A percentile compares a stretch with the other conserved stretches of the same genome.
Evolutionary conservation across 2,329 filamentous ascomycete species (phyloP).

Genomic region (Acrocalymma vagum): DNA sequence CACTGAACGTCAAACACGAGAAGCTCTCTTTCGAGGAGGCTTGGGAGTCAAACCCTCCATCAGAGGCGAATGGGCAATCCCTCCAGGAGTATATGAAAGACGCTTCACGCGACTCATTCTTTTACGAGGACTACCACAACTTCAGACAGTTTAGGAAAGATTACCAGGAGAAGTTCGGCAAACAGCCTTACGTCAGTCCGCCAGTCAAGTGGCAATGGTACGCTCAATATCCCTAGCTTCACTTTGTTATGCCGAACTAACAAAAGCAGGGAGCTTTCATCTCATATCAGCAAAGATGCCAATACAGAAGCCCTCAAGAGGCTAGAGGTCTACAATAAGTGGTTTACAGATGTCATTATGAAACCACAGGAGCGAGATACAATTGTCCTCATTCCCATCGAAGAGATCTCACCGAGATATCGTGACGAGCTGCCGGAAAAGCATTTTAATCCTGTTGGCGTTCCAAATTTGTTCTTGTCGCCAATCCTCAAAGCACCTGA

Average conservation of each 20-base stretch:
- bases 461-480: too few species aligned
- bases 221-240: neutral
- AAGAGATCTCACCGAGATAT: slow-evolving; percentile 22
- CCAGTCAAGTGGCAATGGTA: slow-evolving; percentile 21
- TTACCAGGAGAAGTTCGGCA: slow-evolving; percentile 1
- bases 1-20: too few species aligned
- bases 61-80: slow-evolving; percentile 3
- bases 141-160: slow-evolving; percentile 19
- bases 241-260: neutral
- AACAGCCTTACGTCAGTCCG: slow-evolving; percentile 12
- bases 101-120: slow-evolving; percentile 16
- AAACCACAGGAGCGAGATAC: slow-evolving; percentile 1
- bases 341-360: slow-evolving; percentile 16
- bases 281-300: slow-evolving; percentile 4
- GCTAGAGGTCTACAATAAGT: slow-evolving; percentile 8
- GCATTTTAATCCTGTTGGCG: too few species aligned
- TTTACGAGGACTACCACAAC: slow-evolving; percentile 26
- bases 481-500: too few species aligned
- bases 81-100: slow-evolving; percentile 14
- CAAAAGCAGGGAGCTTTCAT: slow-evolving; percentile 1
- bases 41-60: slow-evolving; percentile 5
- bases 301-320: slow-evolving; percentile 5
- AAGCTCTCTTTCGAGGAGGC: slow-evolving; percentile 12
- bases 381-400: slow-evolving; percentile 19
- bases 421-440: too few species aligned